phyloP scores from a whole-genome alignment of 2,329 filamentous ascomycete genomes.

The Tolypocladium inflatum region DNA sequence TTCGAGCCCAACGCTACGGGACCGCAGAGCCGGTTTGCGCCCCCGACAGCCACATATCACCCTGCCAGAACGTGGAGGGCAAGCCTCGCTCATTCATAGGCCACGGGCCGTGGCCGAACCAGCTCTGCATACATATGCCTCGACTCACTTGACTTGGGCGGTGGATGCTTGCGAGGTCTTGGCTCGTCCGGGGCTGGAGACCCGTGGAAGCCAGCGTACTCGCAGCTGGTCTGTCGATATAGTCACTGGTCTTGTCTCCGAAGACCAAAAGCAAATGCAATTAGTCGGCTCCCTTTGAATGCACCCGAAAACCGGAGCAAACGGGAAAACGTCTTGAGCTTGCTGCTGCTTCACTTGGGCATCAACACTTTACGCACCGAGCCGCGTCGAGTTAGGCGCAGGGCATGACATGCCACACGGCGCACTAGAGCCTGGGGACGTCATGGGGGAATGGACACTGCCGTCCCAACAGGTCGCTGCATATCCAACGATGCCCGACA shows the following conservation, averaged over 20 bases:
- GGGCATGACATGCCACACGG: background rate
- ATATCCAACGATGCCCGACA: background rate
- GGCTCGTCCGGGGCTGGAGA: background rate
- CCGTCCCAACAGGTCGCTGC: background rate
- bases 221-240: background rate
- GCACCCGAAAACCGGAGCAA: background rate
- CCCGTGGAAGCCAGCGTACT: background rate
- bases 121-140: slow-evolving; percentile 14
- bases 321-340: background rate
- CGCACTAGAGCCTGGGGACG: background rate
- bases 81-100: slow-evolving; percentile 8
- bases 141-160: slow-evolving; percentile 20
- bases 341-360: background rate
- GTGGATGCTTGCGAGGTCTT: slow-evolving; percentile 2
- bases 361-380: background rate
- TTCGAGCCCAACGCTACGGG: background rate
- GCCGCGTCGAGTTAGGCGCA: background rate
- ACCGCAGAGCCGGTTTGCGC: background rate
- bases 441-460: background rate
- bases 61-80: background rate
- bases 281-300: background rate
- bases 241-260: background rate
- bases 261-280: background rate
- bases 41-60: background rate
- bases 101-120: slow-evolving; percentile 8